Evolutionary conservation across 495 filamentous ascomycete genomes (phyloP), one percentile per base, ranked within the genome.

Genomic region (Penicillium steckii): DNA sequence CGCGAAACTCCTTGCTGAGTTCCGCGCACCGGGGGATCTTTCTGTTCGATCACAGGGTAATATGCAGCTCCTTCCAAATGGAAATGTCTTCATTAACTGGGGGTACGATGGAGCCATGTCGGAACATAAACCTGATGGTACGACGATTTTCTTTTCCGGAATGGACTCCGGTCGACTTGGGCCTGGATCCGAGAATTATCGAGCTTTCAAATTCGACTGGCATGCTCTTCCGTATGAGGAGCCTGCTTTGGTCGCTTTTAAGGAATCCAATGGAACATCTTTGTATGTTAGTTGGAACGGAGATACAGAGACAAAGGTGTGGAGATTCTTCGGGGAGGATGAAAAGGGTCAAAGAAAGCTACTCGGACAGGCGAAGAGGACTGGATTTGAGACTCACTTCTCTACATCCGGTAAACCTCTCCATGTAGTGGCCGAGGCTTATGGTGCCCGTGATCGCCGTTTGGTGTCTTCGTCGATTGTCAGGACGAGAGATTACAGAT

Each of bases 41-140:
- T 59, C 72, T 10, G 70, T 73, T 12, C 76, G 72, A 24, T 78
- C 74, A 4, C 79, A 82, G 54, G 80, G 80, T 1, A 79, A 72
- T 50, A 63, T 73, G n/a, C 81, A 82, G 51, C 52, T 75, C 2
- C 66, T 83, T 2, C 72, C 76, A 0, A 68, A 70, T 38, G 78
- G 76, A 15, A 78, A 79, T 50, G 64, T 69, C 10, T 66, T 80
- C 8, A 68, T 80, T 15, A 75, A 76, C 46, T 81, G 75, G 76
- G 78, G 80, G 2, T 74, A 71, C 21, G 59, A 69, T 12, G 71
- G 75, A 0, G 70, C 70, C 15, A 62, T 79, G 41, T 78, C 74
- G 0, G 79, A 83, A 58, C 77, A 75, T 52, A 67, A 65, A 2
- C 56, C 62, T 1, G 65, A 78, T 25, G 57, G 57, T 8, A 78